phyloP scores from a whole-genome alignment of 257 asterid species.

The Fraxinus quadrangulata region DNA sequence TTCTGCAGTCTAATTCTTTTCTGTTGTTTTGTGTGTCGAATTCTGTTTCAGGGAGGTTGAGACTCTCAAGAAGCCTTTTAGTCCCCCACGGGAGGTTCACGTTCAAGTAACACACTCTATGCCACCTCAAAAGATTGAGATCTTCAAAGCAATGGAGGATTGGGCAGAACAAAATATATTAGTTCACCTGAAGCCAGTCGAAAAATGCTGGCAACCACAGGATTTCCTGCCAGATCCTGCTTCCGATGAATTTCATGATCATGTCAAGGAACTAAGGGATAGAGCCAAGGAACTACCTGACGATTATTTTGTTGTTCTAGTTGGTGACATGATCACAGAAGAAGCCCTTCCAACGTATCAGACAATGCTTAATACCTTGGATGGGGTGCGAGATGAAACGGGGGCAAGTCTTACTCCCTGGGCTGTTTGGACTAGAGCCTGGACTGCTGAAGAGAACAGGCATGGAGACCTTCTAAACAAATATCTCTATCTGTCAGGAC shows the following conservation, averaged over 20 bases:
- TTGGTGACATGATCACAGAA: conserved; percentile 88
- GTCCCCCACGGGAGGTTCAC: conserved; percentile 56
- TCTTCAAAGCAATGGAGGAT: conserved; percentile 60
- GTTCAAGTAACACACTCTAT: conserved; percentile 79
- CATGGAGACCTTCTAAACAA: conserved; percentile 86
- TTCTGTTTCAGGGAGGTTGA: conserved; percentile 43
- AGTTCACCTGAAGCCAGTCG: conserved; percentile 74
- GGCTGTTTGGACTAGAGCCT: conserved; percentile 85
- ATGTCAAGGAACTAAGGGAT: conserved; percentile 64
- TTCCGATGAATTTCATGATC: conserved; percentile 74
- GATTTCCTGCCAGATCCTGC: conserved; percentile 83
- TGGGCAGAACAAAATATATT: conserved; percentile 74
- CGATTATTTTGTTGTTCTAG: conserved; percentile 70
- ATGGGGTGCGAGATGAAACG: conserved; percentile 82
- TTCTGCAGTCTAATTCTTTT: not conserved
- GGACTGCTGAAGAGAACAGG: conserved; percentile 91
- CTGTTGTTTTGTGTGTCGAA: not conserved
- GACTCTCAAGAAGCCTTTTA: conserved; percentile 54
- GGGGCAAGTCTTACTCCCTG: conserved; percentile 85
- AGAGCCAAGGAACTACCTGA: conserved; percentile 77
- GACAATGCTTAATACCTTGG: conserved; percentile 80
- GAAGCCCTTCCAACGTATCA: conserved; percentile 92
- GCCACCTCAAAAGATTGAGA: conserved; percentile 78
- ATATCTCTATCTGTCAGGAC: conserved; percentile 72
- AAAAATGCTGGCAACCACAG: conserved; percentile 85